Evolutionary conservation across 1,284 basidiomycete genomes (phyloP).

Genomic region (Ceratobasidium sp.): DNA sequence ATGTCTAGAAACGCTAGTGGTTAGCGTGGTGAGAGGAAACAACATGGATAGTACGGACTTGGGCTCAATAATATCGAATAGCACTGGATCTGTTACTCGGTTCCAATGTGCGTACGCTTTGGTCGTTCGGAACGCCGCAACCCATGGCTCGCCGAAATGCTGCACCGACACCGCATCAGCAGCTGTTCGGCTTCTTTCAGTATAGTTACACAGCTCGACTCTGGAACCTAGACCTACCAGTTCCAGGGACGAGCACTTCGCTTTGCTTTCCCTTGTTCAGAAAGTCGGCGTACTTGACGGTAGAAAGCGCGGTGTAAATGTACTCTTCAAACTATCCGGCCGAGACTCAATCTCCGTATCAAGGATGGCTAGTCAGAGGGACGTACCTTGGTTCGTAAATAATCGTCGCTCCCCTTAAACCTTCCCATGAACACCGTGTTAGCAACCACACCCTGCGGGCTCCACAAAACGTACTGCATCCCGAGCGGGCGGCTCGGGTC

Average conservation of each 20-base stretch:
- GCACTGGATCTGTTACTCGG: slow-evolving; percentile 80
- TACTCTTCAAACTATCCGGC: slow-evolving; percentile 84
- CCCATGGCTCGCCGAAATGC: slow-evolving; percentile 85
- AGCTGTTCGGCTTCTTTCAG: slow-evolving; percentile 43
- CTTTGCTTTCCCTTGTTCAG: slow-evolving; percentile 60
- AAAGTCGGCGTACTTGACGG: slow-evolving; percentile 88
- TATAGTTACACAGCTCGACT: not conserved
- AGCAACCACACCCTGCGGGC: slow-evolving; percentile 36
- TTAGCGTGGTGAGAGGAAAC: not conserved
- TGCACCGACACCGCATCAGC: slow-evolving; percentile 60
- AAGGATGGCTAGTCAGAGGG: too few species aligned
- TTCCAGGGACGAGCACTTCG: slow-evolving; percentile 51
- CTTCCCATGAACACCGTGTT: slow-evolving; percentile 50
- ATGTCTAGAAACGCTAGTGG: slow-evolving; percentile 60
- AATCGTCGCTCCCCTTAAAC: slow-evolving; percentile 94
- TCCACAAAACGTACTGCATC: slow-evolving; percentile 64
- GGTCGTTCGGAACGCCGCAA: slow-evolving; percentile 82
- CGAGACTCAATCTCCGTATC: too few species aligned
- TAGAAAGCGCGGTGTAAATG: slow-evolving; percentile 77
- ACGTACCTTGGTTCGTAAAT: slow-evolving; percentile 80
- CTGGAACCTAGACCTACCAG: slow-evolving; percentile 42
- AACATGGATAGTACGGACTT: slow-evolving; percentile 57
- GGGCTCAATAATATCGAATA: slow-evolving; percentile 93
- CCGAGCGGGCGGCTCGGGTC: slow-evolving; percentile 63
- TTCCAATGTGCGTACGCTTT: slow-evolving; percentile 89